phyloP scores from a whole-genome alignment of 331 rosid species.

The Dryas integrifolia region DNA sequence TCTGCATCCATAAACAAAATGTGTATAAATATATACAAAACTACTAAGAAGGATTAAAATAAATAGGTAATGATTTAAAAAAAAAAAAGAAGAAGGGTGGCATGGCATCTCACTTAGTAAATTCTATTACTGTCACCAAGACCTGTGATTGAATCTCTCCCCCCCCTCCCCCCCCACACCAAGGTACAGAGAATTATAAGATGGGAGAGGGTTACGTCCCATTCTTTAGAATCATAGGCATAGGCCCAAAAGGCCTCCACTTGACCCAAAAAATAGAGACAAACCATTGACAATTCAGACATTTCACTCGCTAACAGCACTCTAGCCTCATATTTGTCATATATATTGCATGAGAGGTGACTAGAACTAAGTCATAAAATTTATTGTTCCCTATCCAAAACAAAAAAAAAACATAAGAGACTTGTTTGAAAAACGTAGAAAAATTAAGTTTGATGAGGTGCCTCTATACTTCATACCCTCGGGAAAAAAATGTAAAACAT shows the following conservation, averaged over 20 bases:
- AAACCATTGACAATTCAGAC: too few relatives aligned
- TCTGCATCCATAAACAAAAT: constrained; percentile 43
- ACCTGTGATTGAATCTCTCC: neutral
- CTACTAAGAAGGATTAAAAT: neutral
- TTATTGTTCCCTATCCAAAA: neutral
- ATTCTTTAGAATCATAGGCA: too few relatives aligned
- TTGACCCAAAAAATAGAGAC: too few relatives aligned
- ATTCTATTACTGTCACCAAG: neutral
- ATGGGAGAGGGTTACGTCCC: too few relatives aligned
- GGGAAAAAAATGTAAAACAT: neutral
- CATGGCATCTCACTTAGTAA: neutral
- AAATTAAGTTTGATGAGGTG: neutral
- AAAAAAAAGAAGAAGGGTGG: too few relatives aligned
- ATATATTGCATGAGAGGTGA: too few relatives aligned
- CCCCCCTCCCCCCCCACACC: neutral
- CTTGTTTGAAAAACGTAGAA: neutral
- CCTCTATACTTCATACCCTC: neutral
- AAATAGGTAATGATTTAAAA: neutral
- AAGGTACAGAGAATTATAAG: neutral
- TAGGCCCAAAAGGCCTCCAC: too few relatives aligned
- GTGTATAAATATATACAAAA: neutral
- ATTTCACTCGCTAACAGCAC: too few relatives aligned
- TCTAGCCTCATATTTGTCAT: too few relatives aligned
- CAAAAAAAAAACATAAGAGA: neutral
- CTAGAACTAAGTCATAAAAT: neutral